Percentiles rank a stretch among this genome's conserved stretches.
These are phyloP conservation scores for Verticillium nubilum DNA, from an alignment of 2,329 filamentous ascomycete genomes.

Conservation along the genomic window DNA sequence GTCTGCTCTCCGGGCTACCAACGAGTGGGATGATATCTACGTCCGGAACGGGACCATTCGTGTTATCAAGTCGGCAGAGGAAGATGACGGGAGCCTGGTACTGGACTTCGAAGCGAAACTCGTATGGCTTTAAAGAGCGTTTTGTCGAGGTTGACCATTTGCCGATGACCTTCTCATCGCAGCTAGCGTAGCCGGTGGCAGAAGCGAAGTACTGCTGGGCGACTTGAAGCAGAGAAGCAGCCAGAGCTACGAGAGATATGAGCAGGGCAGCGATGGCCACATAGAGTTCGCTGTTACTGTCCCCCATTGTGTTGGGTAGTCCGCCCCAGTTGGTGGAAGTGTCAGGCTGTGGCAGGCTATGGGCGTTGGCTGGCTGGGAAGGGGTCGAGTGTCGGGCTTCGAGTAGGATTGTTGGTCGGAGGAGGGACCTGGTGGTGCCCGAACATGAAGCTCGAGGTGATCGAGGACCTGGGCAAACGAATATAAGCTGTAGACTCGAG, in stretches of 20 bases:
- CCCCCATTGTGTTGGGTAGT: neutral
- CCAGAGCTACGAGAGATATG: conserved; percentile 40
- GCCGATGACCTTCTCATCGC: conserved; percentile 42
- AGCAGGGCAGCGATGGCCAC: conserved; percentile 39
- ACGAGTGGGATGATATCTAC: conserved; percentile 29
- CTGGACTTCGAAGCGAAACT: conserved; percentile 44
- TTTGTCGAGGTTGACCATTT: conserved; percentile 35
- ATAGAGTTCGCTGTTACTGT: conserved; percentile 22
- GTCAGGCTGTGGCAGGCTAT: neutral
- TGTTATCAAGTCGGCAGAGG: conserved; percentile 36
- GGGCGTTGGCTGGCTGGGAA: neutral
- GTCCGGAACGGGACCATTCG: conserved; percentile 25
- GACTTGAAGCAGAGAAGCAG: conserved; percentile 40
- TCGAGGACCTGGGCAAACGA: neutral
- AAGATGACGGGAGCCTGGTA: conserved; percentile 47
- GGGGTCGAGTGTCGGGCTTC: neutral
- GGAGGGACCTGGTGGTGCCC: neutral
- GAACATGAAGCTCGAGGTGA: neutral
- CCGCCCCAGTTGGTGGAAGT: neutral
- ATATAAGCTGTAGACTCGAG: neutral
- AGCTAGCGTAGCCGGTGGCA: conserved; percentile 42
- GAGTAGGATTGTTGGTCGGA: neutral
- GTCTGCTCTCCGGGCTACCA: conserved; percentile 29
- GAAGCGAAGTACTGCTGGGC: conserved; percentile 45
- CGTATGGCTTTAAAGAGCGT: conserved; percentile 32